Conservation (phyloP, 768 basidiomycete genomes). For the Boletales sp. region DNA sequence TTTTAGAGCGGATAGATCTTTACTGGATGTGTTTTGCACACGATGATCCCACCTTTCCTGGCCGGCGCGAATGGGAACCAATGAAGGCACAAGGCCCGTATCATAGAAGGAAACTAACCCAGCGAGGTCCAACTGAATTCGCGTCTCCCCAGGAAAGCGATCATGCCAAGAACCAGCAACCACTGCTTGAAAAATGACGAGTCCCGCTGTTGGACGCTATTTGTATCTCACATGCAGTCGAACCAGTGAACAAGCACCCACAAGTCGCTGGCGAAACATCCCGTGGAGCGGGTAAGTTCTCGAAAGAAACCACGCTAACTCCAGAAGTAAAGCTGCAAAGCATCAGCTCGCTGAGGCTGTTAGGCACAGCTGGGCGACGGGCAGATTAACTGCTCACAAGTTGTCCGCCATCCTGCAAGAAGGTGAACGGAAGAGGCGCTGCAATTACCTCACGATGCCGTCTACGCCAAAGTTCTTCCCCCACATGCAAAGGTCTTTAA, state of each 20-base stretch:
- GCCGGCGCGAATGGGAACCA: slow-evolving; percentile 22
- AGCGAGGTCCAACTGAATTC: slow-evolving; percentile 31
- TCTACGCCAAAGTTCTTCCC: not conserved
- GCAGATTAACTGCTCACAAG: slow-evolving; percentile 34
- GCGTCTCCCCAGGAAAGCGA: slow-evolving; percentile 34
- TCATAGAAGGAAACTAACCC: slow-evolving; percentile 38
- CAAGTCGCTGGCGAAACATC: too few species aligned
- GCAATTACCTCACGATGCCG: slow-evolving; percentile 12
- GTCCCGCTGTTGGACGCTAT: not conserved
- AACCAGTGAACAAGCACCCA: too few species aligned
- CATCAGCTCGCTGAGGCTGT: not conserved
- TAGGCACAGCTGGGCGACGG: too few species aligned
- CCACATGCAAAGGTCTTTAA: not conserved
- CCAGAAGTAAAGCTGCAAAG: not conserved
- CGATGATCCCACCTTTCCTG: slow-evolving; percentile 32
- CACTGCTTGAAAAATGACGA: not conserved
- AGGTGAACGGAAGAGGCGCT: too few species aligned
- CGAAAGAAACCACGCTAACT: not conserved
- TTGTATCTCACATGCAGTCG: too few species aligned
- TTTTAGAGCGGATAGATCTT: slow-evolving; percentile 15
- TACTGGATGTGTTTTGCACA: slow-evolving; percentile 18
- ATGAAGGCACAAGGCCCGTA: slow-evolving; percentile 27
- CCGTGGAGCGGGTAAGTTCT: not conserved
- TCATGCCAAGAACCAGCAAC: slow-evolving; percentile 32
- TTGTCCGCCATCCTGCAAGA: slow-evolving; percentile 45